Evolutionary conservation across 1,284 basidiomycete species (phyloP), one percentile per base, ranked within the genome.

Genomic region (Ganoderma resinaceum): DNA sequence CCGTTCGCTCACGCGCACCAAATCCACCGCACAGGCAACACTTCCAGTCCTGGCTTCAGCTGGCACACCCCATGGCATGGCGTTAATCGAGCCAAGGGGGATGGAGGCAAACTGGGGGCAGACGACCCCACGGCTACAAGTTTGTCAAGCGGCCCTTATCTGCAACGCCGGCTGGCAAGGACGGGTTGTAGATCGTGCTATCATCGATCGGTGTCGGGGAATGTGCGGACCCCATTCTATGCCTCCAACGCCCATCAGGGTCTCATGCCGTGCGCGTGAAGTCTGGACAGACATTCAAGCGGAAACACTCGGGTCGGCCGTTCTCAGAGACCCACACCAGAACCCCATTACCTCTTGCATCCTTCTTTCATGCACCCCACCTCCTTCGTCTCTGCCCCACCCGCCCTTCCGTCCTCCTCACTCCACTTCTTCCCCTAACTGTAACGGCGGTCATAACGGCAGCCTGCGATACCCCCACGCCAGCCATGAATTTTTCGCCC

Each of bases 321-420:
- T 66, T 55, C 65, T 58, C 52, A 65, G 64, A 53, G 26, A 40
- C 61, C 53, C 53, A 65, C 66, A 67, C 70, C 70, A 69, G 70
- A 67, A 65, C 66, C 57, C 65, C 67, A 61, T 61, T 31, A 38
- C 23, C 31, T 31, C 62, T 33, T 43, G 35, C 23, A 31, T 31
- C 20, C 62, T 18, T 62, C 29, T 52, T 37, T n/a, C 38, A 42
- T 18, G n/a, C 49, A 63, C 67, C 37, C 64, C 55, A 63, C 55
- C 57, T 57, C 57, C 29, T 26, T 52, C 64, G 20, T 26, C 37
- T 60, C 49, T 58, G 20, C 16, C 60, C 52, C 60, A 65, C 66
- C 57, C 37, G 37, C 60, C 40, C 42, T 23, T 18, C 23, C 62
- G 7, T 59, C 35, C 53, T 31, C n/a, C 38, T 42, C 23, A 14